Evolutionary conservation across 176 grass and related monocot species (phyloP).

Genomic region (Carex myosuroides): DNA sequence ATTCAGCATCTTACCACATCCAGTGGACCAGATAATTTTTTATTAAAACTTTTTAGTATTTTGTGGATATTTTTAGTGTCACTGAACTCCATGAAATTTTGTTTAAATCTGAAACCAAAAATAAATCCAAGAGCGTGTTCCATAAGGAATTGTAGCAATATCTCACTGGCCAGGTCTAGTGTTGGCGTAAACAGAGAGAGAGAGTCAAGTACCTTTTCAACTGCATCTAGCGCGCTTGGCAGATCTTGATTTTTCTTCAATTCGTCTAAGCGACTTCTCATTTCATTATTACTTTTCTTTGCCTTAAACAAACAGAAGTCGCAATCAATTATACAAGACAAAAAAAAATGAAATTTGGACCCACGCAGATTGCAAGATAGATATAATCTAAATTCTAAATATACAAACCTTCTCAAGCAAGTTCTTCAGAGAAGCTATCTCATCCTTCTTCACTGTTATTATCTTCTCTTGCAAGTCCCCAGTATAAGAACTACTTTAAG

Average conservation of each 20-base stretch:
- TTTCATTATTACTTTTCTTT: slow-evolving; percentile 23
- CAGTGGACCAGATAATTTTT: not conserved
- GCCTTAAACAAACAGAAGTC: slow-evolving; percentile 5
- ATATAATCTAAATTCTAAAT: not conserved
- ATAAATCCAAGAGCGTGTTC: not conserved
- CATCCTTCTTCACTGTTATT: slow-evolving; percentile 16
- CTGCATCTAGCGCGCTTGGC: slow-evolving; percentile 17
- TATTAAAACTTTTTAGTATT: not conserved
- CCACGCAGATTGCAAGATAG: not conserved
- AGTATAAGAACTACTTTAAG: not conserved
- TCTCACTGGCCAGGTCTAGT: not conserved
- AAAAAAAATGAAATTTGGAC: not conserved
- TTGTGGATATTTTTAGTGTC: not conserved
- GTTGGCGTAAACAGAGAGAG: not conserved
- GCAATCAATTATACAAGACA: not conserved
- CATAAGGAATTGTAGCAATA: not conserved
- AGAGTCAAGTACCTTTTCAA: slow-evolving; percentile 17
- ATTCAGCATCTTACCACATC: not conserved
- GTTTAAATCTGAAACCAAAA: not conserved
- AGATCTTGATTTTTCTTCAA: slow-evolving; percentile 17
- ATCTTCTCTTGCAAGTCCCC: slow-evolving; percentile 21
- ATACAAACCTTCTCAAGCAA: slow-evolving; percentile 4
- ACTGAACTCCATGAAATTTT: not conserved
- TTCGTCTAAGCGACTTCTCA: not conserved
- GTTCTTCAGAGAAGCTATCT: slow-evolving; percentile 11